These are phyloP conservation scores for Ottelia alismoides DNA, from an alignment of 106 monocot genomes.

Conservation along the genomic window DNA sequence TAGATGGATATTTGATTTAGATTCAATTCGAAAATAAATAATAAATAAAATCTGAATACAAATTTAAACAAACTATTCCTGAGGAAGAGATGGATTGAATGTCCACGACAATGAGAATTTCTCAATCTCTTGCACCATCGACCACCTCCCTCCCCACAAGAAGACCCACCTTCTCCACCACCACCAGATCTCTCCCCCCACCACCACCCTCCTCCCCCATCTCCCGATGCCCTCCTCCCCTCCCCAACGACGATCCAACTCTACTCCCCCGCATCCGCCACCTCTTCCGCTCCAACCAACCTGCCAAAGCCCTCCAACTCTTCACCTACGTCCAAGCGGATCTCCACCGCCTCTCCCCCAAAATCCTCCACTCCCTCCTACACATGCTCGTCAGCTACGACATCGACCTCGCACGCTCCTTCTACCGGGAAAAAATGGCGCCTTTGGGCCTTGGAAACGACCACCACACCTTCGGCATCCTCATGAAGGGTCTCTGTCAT, in stretches of 20 bases:
- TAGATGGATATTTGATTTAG: too few species aligned
- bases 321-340: constrained; percentile 5
- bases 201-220: too few species aligned
- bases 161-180: too few species aligned
- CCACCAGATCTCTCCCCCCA: too few species aligned
- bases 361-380: constrained; percentile 41
- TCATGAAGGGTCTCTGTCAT: constrained; percentile 76
- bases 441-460: constrained; percentile 12
- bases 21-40: too few species aligned
- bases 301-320: constrained; percentile 16
- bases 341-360: constrained; percentile 18
- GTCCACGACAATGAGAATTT: too few species aligned
- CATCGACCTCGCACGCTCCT: constrained; percentile 43
- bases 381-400: constrained; percentile 35
- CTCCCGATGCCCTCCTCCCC: too few species aligned
- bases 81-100: too few species aligned
- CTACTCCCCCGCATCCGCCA: constrained; percentile 27
- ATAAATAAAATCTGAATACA: too few species aligned
- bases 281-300: constrained; percentile 14
- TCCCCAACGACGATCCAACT: constrained; percentile 14
- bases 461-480: constrained; percentile 45
- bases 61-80: too few species aligned
- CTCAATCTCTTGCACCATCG: too few species aligned
- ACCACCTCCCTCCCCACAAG: too few species aligned
- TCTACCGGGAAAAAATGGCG: constrained; percentile 34